Percentiles rank a stretch among this genome's conserved stretches.
Evolutionary conservation across 2,329 filamentous ascomycete genomes (phyloP).

Genomic region (Xylaria sp.): DNA sequence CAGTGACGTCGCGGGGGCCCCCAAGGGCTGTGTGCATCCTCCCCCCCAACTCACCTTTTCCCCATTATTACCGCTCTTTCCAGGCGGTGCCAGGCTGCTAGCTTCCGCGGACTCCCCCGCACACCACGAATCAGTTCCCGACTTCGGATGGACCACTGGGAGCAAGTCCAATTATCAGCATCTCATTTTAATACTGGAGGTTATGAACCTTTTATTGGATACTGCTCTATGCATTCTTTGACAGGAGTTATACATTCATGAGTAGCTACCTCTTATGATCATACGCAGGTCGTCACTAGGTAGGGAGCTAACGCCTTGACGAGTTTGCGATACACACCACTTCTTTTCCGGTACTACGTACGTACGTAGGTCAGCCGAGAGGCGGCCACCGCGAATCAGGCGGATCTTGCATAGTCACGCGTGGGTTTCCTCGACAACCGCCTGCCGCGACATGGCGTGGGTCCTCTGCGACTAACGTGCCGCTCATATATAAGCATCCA

Average conservation of each 20-base stretch:
- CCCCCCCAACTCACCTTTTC: no score
- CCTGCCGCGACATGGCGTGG: neutral
- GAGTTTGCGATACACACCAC: no score
- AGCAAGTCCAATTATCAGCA: neutral
- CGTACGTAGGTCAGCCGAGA: slow-evolving; percentile 25
- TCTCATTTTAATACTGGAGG: no score
- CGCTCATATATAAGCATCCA: slow-evolving; percentile 1
- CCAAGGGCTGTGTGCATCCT: no score
- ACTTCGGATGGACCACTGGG: neutral
- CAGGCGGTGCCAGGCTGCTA: neutral
- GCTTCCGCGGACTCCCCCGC: neutral
- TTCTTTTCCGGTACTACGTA: neutral
- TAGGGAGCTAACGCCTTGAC: no score
- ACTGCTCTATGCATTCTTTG: no score
- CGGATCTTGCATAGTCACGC: slow-evolving; percentile 19
- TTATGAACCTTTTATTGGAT: no score
- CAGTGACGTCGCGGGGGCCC: slow-evolving; percentile 1
- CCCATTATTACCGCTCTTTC: no score
- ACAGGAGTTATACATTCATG: no score
- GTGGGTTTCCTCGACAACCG: slow-evolving; percentile 29
- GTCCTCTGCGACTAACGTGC: slow-evolving; percentile 11
- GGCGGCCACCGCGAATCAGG: slow-evolving; percentile 24
- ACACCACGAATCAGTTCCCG: no score
- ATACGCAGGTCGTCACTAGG: no score
- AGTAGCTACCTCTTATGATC: no score